These are phyloP conservation scores for Albugo candida DNA, from an alignment of 352 stramenopile genomes.

Conservation along the genomic window DNA sequence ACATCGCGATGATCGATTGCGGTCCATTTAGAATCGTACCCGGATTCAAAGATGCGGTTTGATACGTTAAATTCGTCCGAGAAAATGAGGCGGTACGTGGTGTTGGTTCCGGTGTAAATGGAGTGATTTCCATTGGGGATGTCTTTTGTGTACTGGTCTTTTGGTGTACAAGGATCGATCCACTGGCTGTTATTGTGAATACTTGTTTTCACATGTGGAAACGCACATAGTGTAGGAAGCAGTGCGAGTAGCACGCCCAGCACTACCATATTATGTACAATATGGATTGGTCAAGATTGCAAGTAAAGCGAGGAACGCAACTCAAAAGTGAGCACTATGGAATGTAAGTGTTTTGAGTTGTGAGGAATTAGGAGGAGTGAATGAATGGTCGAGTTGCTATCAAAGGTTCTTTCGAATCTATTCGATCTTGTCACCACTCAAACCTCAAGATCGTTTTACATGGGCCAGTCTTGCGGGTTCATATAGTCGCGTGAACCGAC, in stretches of 20 bases:
- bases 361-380: background rate
- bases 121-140: slow-evolving; percentile 20
- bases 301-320: background rate
- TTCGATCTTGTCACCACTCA: too few relatives aligned
- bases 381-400: too few relatives aligned
- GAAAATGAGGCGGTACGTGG: slow-evolving; percentile 81
- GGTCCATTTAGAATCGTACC: slow-evolving; percentile 91
- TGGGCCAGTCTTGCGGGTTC: too few relatives aligned
- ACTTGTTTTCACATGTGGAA: too few relatives aligned
- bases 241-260: background rate
- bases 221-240: too few relatives aligned
- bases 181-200: slow-evolving; percentile 13
- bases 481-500: too few relatives aligned
- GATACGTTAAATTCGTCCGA: slow-evolving; percentile 94
- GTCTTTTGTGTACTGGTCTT: slow-evolving; percentile 18
- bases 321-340: slow-evolving; percentile 1
- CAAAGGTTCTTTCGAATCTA: too few relatives aligned
- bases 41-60: slow-evolving; percentile 84
- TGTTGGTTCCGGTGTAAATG: slow-evolving; percentile 13
- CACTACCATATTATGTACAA: background rate
- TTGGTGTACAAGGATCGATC: slow-evolving; percentile 66
- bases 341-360: background rate
- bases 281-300: background rate
- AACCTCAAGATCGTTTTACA: too few relatives aligned
- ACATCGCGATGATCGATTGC: slow-evolving; percentile 90